Evolutionary conservation across 768 basidiomycete species (phyloP).

Genomic region (Suillus spraguei): DNA sequence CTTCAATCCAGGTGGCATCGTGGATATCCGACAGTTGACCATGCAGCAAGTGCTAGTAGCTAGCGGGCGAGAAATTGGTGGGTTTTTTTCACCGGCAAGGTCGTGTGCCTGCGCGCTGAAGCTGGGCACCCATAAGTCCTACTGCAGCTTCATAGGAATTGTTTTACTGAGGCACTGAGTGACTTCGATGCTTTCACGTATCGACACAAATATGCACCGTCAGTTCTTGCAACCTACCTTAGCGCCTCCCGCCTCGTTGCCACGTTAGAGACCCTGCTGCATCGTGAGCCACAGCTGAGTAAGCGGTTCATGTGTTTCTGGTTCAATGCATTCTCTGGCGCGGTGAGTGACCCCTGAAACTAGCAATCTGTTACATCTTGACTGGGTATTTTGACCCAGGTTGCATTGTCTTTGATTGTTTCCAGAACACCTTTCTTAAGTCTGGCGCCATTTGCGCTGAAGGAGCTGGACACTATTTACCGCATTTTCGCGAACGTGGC

Average conservation of each 20-base stretch:
- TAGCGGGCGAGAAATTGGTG: conserved; percentile 67
- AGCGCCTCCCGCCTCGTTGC: conserved; percentile 59
- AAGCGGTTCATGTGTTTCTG: conserved; percentile 72
- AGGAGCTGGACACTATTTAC: conserved; percentile 60
- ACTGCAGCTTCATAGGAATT: conserved; percentile 67
- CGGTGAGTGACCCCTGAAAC: conserved; percentile 44
- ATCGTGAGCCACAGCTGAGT: conserved; percentile 60
- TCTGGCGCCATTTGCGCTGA: conserved; percentile 59
- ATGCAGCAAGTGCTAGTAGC: conserved; percentile 68
- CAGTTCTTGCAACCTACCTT: conserved; percentile 69
- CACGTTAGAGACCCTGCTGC: conserved; percentile 56
- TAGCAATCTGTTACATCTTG: conserved; percentile 8
- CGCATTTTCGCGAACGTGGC: conserved; percentile 59
- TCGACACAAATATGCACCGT: conserved; percentile 64
- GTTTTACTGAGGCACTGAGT: conserved; percentile 68
- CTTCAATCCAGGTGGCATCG: conserved; percentile 37
- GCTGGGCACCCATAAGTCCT: conserved; percentile 45
- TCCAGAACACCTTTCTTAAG: conserved; percentile 61
- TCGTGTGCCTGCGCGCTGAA: conserved; percentile 8
- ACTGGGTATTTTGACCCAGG: conserved; percentile 34
- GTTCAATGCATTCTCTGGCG: conserved; percentile 75
- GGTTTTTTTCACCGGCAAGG: conserved; percentile 21
- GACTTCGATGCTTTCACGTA: conserved; percentile 54
- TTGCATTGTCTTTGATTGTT: conserved; percentile 66
- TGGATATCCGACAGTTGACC: conserved; percentile 51